A percentile compares a stretch with the other conserved stretches of the same genome.
Evolutionary conservation across 768 basidiomycete species (phyloP).

Genomic region (Asterophora lycoperdoides): DNA sequence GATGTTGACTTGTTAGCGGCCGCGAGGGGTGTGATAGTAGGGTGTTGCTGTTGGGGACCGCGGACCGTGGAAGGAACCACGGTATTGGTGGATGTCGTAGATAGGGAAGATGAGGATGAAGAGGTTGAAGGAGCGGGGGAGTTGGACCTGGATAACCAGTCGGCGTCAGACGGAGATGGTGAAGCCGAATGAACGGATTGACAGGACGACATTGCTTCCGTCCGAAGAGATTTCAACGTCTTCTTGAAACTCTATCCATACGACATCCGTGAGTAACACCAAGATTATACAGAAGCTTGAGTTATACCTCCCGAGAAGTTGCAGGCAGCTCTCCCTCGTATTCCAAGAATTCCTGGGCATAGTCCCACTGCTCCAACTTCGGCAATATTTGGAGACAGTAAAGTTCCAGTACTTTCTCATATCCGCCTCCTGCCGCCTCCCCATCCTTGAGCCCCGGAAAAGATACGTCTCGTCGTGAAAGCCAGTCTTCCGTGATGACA

Average conservation of each 20-base stretch:
- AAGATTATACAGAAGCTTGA: slow-evolving; percentile 1
- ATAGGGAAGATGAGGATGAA: slow-evolving; percentile 65
- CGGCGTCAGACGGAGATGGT: slow-evolving; percentile 20
- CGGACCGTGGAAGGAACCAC: slow-evolving; percentile 47
- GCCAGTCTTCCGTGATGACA: slow-evolving; percentile 74
- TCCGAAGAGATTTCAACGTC: slow-evolving; percentile 38
- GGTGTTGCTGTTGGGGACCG: slow-evolving; percentile 19
- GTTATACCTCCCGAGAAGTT: slow-evolving; percentile 48
- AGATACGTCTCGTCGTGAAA: slow-evolving; percentile 50
- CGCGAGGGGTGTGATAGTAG: slow-evolving; percentile 22
- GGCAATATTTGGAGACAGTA: slow-evolving; percentile 75
- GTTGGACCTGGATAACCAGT: slow-evolving; percentile 32
- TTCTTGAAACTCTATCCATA: slow-evolving; percentile 33
- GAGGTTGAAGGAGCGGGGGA: slow-evolving; percentile 54
- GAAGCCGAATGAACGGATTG: slow-evolving; percentile 23
- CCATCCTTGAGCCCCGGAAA: slow-evolving; percentile 16
- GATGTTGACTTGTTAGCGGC: slow-evolving; percentile 32
- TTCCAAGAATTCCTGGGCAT: slow-evolving; percentile 69
- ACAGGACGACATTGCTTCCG: slow-evolving; percentile 32
- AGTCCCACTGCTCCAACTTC: slow-evolving; percentile 73
- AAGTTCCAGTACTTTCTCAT: slow-evolving; percentile 70
- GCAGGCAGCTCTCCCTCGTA: slow-evolving; percentile 64
- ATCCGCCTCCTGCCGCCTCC: slow-evolving; percentile 45
- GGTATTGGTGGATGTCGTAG: slow-evolving; percentile 71
- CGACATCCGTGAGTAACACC: slow-evolving; percentile 1